Conservation (phyloP, 2,329 filamentous ascomycete genomes). For the Celoporthe dispersa region DNA sequence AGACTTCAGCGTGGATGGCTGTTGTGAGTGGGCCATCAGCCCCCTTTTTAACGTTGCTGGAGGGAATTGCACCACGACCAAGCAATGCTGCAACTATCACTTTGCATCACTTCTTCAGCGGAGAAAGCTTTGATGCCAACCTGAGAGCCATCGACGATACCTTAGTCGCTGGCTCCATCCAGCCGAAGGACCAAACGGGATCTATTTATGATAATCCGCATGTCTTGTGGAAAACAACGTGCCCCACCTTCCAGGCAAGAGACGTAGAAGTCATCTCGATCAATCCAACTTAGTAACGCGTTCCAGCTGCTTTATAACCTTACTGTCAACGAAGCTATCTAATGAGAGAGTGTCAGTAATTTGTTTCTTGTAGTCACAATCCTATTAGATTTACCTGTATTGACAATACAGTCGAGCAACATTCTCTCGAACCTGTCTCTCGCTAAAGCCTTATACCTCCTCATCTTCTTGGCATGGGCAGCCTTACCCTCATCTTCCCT, state of each 20-base stretch:
- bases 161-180: neutral
- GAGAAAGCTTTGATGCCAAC: slow-evolving; percentile 6
- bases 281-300: slow-evolving; percentile 5
- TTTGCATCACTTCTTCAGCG: slow-evolving; percentile 11
- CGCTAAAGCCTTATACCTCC: too few relatives aligned
- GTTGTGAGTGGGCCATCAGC: slow-evolving; percentile 10
- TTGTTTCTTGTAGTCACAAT: too few relatives aligned
- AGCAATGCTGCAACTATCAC: slow-evolving; percentile 6
- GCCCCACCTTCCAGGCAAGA: slow-evolving; percentile 9
- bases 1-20: slow-evolving; percentile 12
- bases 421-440: too few relatives aligned
- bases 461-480: too few relatives aligned
- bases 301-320: too few relatives aligned
- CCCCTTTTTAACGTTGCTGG: neutral
- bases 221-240: slow-evolving; percentile 9
- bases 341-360: too few relatives aligned
- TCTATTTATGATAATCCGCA: neutral
- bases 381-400: too few relatives aligned
- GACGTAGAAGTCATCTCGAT: slow-evolving; percentile 12
- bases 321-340: too few relatives aligned
- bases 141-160: slow-evolving; percentile 7
- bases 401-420: too few relatives aligned
- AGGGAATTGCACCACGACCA: slow-evolving; percentile 5
- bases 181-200: slow-evolving; percentile 1
- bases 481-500: too few relatives aligned